Evolutionary conservation across 345 rosid species (phyloP).

Genomic region (Alliaria petiolata): DNA sequence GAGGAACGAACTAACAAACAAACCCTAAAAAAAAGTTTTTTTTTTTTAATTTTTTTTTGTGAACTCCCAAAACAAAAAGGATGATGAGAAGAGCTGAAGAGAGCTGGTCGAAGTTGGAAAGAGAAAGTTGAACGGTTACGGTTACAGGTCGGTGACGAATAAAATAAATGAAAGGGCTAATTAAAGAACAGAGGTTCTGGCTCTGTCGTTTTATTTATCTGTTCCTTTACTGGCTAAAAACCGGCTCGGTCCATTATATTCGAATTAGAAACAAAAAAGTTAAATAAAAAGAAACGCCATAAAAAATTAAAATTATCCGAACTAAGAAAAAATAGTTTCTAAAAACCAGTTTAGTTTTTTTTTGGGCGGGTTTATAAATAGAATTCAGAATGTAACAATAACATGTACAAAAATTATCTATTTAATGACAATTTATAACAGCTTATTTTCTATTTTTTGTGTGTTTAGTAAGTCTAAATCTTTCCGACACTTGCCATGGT

Average conservation of each 20-base stretch:
- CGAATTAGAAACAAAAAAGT: background rate
- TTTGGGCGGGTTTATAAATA: no score
- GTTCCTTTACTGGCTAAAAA: background rate
- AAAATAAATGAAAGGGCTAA: slow-evolving; percentile 14
- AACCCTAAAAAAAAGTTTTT: slow-evolving; percentile 13
- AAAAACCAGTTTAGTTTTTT: no score
- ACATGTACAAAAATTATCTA: no score
- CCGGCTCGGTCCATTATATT: background rate
- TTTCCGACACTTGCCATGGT: no score
- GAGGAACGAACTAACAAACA: slow-evolving; percentile 4
- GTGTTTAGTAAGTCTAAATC: no score
- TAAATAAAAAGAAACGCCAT: background rate
- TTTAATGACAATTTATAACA: no score
- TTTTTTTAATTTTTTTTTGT: background rate
- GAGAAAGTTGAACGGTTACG: slow-evolving; percentile 10
- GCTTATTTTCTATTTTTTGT: no score
- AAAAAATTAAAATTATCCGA: background rate
- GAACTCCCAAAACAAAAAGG: background rate
- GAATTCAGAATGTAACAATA: no score
- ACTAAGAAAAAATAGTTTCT: no score
- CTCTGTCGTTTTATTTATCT: background rate
- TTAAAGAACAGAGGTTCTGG: background rate
- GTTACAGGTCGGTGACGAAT: slow-evolving; percentile 24
- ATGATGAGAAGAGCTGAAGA: background rate
- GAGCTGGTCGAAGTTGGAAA: slow-evolving; percentile 8